Evolutionary conservation across 257 asterid genomes (phyloP).

Genomic region (Rehmannia glutinosa): DNA sequence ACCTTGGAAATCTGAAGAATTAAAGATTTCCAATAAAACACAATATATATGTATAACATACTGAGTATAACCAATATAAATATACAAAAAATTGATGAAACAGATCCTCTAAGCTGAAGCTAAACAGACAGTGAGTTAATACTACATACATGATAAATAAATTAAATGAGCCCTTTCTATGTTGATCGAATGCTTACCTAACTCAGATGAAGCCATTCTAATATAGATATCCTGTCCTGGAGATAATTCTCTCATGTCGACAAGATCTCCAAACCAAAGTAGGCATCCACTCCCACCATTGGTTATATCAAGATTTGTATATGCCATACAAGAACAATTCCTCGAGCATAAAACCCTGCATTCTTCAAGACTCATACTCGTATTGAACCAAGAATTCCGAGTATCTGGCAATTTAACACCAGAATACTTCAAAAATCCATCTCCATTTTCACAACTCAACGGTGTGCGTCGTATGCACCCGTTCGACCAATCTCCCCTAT

Average conservation of each 20-base stretch:
- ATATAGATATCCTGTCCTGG: constrained; percentile 10
- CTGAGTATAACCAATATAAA: too few relatives aligned
- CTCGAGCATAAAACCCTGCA: background rate
- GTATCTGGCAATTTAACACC: constrained; percentile 13
- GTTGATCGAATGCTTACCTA: background rate
- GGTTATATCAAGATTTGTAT: background rate
- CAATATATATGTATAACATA: too few relatives aligned
- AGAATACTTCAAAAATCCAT: background rate
- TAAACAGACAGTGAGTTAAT: too few relatives aligned
- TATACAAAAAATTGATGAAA: too few relatives aligned
- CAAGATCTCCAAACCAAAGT: constrained; percentile 10
- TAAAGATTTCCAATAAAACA: too few relatives aligned
- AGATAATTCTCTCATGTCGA: background rate
- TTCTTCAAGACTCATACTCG: background rate
- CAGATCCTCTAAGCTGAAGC: too few relatives aligned
- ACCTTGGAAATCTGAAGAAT: background rate
- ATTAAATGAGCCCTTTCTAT: too few relatives aligned
- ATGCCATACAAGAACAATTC: constrained; percentile 11
- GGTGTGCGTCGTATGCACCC: constrained; percentile 4
- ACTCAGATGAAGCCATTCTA: constrained; percentile 12
- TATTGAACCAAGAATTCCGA: background rate
- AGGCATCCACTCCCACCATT: constrained; percentile 7
- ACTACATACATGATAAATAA: background rate
- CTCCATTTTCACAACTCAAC: background rate
- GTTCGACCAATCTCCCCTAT: background rate